phyloP scores from a whole-genome alignment of 106 monocot genomes.

The Dendrobium huoshanense region DNA sequence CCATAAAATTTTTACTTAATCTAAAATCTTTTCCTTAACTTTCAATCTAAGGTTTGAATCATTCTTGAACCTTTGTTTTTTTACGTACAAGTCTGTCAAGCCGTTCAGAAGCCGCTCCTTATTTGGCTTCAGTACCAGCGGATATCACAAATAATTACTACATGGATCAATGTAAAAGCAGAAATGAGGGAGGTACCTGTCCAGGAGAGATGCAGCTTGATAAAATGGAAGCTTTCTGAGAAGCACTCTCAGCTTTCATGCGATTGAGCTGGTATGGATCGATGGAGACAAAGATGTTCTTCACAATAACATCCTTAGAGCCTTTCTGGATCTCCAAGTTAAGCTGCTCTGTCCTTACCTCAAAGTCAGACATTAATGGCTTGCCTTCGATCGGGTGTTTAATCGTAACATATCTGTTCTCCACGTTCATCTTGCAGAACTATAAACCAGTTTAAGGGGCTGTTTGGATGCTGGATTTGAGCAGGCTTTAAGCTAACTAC shows the following conservation, averaged over 20 bases:
- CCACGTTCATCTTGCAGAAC: conserved; percentile 21
- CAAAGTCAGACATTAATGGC: conserved; percentile 19
- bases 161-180: too few relatives aligned
- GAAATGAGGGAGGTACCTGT: background rate
- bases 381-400: conserved; percentile 7
- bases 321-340: background rate
- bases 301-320: conserved; percentile 26
- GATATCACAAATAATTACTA: too few relatives aligned
- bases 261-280: conserved; percentile 44
- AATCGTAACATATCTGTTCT: conserved; percentile 20
- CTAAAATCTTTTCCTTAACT: too few relatives aligned
- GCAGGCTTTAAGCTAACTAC: too few relatives aligned
- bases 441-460: too few relatives aligned
- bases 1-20: too few relatives aligned
- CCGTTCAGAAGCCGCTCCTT: too few relatives aligned
- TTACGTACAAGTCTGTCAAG: too few relatives aligned
- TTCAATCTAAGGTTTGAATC: too few relatives aligned
- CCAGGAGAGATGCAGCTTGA: conserved; percentile 7
- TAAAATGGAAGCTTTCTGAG: background rate
- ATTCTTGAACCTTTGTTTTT: too few relatives aligned
- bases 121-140: too few relatives aligned
- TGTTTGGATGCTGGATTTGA: too few relatives aligned
- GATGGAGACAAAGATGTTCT: conserved; percentile 31
- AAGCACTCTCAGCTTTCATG: conserved; percentile 30
- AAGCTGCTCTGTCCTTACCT: conserved; percentile 12